Evolutionary conservation across 805 yeast genomes (phyloP).

Genomic region (Kazachstania africana): DNA sequence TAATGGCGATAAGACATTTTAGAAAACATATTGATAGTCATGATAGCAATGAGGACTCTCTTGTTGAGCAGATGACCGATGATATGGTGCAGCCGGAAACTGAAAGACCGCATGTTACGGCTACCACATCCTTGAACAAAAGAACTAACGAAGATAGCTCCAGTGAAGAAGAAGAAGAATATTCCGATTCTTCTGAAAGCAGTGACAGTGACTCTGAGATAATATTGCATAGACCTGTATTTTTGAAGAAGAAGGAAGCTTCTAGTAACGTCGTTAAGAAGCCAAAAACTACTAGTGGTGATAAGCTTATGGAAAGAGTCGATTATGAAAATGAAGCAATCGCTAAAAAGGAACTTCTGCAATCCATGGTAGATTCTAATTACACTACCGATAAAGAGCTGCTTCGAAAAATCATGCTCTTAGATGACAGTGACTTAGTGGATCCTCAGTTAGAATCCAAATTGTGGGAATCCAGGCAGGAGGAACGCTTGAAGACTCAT

Average conservation of each 20-base stretch:
- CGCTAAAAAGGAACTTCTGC: conserved; percentile 4
- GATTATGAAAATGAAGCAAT: conserved; percentile 7
- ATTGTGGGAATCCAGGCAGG: conserved; percentile 17
- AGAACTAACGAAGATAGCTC: no score
- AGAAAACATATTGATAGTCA: no score
- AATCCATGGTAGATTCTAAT: conserved; percentile 7
- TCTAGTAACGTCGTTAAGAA: not conserved
- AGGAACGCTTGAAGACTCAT: conserved; percentile 9
- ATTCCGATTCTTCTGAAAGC: conserved; percentile 6
- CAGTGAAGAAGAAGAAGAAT: conserved; percentile 2
- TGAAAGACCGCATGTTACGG: not conserved
- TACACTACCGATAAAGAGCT: conserved; percentile 18
- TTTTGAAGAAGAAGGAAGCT: conserved; percentile 6
- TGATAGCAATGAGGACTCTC: no score
- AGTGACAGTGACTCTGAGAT: conserved; percentile 10
- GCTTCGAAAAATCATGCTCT: conserved; percentile 9
- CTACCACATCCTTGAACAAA: no score
- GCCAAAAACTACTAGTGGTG: not conserved
- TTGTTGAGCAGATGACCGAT: no score
- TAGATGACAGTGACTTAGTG: conserved; percentile 19
- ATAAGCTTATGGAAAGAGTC: conserved; percentile 7
- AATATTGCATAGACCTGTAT: conserved; percentile 18
- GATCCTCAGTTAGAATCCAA: conserved; percentile 15
- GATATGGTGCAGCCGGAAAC: not conserved
- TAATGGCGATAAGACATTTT: no score